Conservation (phyloP, 768 basidiomycete species). For the Tylopilus rubrobrunneus region DNA sequence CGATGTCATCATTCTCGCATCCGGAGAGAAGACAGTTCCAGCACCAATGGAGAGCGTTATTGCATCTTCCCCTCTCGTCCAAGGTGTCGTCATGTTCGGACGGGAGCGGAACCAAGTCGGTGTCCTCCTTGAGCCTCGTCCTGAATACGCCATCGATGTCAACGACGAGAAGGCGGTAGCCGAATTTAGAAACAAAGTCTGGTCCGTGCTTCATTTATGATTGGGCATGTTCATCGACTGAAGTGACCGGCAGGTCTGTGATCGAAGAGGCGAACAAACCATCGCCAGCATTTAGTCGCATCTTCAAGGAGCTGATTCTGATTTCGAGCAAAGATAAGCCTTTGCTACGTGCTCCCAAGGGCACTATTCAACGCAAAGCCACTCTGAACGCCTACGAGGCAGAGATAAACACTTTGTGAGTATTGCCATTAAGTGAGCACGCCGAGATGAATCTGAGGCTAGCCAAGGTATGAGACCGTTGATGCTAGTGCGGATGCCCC, state of each 20-base stretch:
- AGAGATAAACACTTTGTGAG: slow-evolving; percentile 47
- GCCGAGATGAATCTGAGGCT: background rate
- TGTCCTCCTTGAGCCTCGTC: slow-evolving; percentile 29
- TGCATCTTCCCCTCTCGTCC: slow-evolving; percentile 16
- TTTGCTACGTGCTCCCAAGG: slow-evolving; percentile 42
- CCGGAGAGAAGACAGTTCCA: slow-evolving; percentile 24
- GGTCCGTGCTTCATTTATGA: slow-evolving; percentile 13
- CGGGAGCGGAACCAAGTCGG: slow-evolving; percentile 31
- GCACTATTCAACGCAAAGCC: slow-evolving; percentile 40
- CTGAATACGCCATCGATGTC: slow-evolving; percentile 16
- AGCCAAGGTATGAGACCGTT: slow-evolving; percentile 30
- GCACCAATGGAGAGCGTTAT: slow-evolving; percentile 28
- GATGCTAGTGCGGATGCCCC: slow-evolving; percentile 24
- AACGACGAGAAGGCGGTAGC: slow-evolving; percentile 21
- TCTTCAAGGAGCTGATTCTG: slow-evolving; percentile 55
- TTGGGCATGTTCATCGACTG: background rate
- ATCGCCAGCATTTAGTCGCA: slow-evolving; percentile 40
- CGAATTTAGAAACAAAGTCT: slow-evolving; percentile 29
- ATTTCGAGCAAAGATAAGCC: slow-evolving; percentile 40
- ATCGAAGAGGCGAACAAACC: slow-evolving; percentile 44
- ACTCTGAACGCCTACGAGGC: slow-evolving; percentile 36
- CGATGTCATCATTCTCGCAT: slow-evolving; percentile 31
- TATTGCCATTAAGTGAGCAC: background rate
- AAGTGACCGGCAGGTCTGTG: slow-evolving; percentile 25
- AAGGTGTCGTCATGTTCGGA: slow-evolving; percentile 34